Evolutionary conservation across 2,329 filamentous ascomycete genomes (phyloP), one percentile per base, ranked within the genome.

Genomic region (Xylariaceae sp.): DNA sequence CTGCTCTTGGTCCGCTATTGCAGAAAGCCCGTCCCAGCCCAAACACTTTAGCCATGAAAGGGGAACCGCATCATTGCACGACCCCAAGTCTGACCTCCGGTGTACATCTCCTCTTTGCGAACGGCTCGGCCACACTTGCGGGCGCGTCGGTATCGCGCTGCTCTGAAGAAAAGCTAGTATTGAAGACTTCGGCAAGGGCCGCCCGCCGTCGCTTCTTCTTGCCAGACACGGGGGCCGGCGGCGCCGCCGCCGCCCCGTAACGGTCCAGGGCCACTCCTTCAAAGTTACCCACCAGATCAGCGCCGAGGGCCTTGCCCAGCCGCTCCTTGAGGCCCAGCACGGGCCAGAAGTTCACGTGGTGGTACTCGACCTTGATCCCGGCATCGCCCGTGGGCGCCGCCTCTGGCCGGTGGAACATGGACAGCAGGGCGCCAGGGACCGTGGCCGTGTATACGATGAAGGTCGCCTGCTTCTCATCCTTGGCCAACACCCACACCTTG

Each of bases 281-380:
- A 34, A 67, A 62, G 14, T 63, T 53, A 15, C 73, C 73, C 3
- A 74, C 68, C 9, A 76, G 48, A 3, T 75, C 71, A 13, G 59
- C 55, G 6, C 74, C 74, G 0, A 79, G 58, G 3, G 71, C 74
- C 45, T 67, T 66, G 27, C 71, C 72, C 0, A 79, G 61, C 5
- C 75, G 67, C 53, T 78, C 73, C 42, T 70, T 69, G 5, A 79
- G 63, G 3, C 74, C 74, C 0, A 74, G 52, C 5, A 76, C 63
- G 0, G 75, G 75, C 71, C 72, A 78, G 17, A 72, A 63, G 0
- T 70, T 68, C 2, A 78, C 70, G 6, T 64, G 64, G 2, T 62
- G 61, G 51, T 71, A 69, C 23, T 68, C 61, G 14, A 78, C 69
- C 24, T 59, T 59, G 43, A 78, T 57, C 2, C 65, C 64, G 3